phyloP scores from a whole-genome alignment of 116 monocot genomes.

The Posidonia oceanica region DNA sequence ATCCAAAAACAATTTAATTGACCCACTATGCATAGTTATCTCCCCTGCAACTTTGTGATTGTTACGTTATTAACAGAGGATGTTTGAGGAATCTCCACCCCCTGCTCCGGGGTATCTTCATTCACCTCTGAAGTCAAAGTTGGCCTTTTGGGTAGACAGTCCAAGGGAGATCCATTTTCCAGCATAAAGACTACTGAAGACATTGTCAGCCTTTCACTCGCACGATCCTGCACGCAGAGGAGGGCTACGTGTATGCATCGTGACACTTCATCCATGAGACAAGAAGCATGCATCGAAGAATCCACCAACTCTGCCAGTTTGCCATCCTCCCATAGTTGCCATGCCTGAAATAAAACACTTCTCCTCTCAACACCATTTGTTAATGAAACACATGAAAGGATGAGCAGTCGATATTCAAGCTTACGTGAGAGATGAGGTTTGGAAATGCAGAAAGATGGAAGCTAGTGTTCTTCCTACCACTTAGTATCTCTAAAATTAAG shows the following conservation, averaged over 20 bases:
- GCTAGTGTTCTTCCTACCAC: not conserved
- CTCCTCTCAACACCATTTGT: too few relatives aligned
- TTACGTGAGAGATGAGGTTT: not conserved
- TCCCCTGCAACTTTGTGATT: not conserved
- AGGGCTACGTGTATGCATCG: slow-evolving; percentile 25
- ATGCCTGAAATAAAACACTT: slow-evolving; percentile 7
- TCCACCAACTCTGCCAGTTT: slow-evolving; percentile 4
- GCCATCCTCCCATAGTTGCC: slow-evolving; percentile 8
- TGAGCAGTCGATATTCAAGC: not conserved
- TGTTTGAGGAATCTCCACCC: not conserved
- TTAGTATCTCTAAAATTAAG: not conserved
- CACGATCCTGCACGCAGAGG: slow-evolving; percentile 30
- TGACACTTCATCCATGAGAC: not conserved
- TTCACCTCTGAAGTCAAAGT: slow-evolving; percentile 1
- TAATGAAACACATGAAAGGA: too few relatives aligned
- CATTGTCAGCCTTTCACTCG: slow-evolving; percentile 23
- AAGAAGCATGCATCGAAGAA: not conserved
- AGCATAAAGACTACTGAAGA: slow-evolving; percentile 17
- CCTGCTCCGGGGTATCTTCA: not conserved
- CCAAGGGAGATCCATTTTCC: not conserved
- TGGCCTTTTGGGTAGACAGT: slow-evolving; percentile 13
- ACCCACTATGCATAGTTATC: not conserved
- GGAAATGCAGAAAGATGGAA: not conserved
- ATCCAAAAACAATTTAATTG: too few relatives aligned
- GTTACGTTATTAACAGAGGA: not conserved